Conservation (phyloP, 179 eudicot species). For the Spinacia oleracea region DNA sequence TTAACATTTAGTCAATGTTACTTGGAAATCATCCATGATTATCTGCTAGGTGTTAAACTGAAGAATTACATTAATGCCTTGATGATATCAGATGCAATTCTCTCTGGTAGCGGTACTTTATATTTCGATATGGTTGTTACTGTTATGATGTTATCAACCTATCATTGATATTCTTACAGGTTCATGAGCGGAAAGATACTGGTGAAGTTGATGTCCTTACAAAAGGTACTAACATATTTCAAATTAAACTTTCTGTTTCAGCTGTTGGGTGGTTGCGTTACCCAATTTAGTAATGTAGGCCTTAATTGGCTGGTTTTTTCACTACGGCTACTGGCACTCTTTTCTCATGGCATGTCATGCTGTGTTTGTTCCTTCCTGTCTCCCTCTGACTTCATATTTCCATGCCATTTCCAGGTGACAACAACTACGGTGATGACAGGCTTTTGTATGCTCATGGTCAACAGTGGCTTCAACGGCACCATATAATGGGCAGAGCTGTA, state of each 20-base stretch:
- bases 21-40: background rate
- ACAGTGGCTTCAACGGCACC: conserved; percentile 67
- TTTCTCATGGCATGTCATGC: background rate
- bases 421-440: conserved; percentile 59
- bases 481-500: conserved; percentile 79
- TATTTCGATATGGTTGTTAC: background rate
- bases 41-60: background rate
- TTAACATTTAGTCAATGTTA: background rate
- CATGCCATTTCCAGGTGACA: conserved; percentile 54
- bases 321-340: background rate
- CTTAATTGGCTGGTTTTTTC: conserved; percentile 12
- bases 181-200: conserved; percentile 61
- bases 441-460: conserved; percentile 72
- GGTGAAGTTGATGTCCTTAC: conserved; percentile 72
- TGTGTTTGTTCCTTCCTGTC: background rate
- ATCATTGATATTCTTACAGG: conserved; percentile 37
- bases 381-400: conserved; percentile 6
- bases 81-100: background rate
- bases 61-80: background rate
- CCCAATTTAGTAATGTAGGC: too few relatives aligned
- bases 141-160: background rate
- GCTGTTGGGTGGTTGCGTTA: background rate
- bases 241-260: background rate
- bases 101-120: too few relatives aligned
- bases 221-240: conserved; percentile 47